Conservation (phyloP, 2,329 filamentous ascomycete species). For the Diatrype stigma region DNA sequence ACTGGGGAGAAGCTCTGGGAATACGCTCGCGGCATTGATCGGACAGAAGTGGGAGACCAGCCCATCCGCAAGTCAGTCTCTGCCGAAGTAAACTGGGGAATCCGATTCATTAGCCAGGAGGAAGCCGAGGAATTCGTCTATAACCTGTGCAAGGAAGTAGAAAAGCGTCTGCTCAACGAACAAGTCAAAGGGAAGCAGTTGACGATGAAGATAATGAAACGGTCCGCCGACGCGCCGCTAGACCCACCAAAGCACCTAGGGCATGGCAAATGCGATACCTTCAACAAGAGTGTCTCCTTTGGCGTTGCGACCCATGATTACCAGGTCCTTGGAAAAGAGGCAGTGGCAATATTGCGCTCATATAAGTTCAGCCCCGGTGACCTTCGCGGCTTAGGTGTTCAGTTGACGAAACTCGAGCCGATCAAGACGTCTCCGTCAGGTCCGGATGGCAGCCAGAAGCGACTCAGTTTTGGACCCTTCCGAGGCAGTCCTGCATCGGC, state of each 20-base stretch:
- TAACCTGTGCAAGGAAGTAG: conserved; percentile 80
- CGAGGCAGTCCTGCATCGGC: conserved; percentile 29
- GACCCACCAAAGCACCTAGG: conserved; percentile 92
- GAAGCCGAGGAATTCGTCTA: conserved; percentile 90
- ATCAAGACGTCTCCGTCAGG: conserved; percentile 57
- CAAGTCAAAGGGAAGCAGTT: conserved; percentile 82
- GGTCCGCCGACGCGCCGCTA: conserved; percentile 78
- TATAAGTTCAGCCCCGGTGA: conserved; percentile 87
- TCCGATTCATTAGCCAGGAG: conserved; percentile 85
- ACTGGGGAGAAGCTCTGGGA: conserved; percentile 89
- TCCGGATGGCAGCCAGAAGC: conserved; percentile 72
- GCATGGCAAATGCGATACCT: conserved; percentile 90
- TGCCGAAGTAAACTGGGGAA: conserved; percentile 97
- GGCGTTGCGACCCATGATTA: conserved; percentile 79
- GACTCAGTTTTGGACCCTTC: conserved; percentile 65
- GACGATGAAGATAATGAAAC: conserved; percentile 92
- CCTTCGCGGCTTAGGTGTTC: conserved; percentile 84
- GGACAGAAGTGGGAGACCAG: conserved; percentile 79
- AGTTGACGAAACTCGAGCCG: conserved; percentile 88
- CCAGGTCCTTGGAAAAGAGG: conserved; percentile 71
- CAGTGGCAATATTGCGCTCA: conserved; percentile 75
- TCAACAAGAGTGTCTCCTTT: conserved; percentile 81
- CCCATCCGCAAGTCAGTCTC: conserved; percentile 89
- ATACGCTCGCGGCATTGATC: conserved; percentile 85
- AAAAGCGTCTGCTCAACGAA: conserved; percentile 75